Base-by-base conservation (phyloP, 345 rosid species). In the Rhizophora mangle region DNA sequence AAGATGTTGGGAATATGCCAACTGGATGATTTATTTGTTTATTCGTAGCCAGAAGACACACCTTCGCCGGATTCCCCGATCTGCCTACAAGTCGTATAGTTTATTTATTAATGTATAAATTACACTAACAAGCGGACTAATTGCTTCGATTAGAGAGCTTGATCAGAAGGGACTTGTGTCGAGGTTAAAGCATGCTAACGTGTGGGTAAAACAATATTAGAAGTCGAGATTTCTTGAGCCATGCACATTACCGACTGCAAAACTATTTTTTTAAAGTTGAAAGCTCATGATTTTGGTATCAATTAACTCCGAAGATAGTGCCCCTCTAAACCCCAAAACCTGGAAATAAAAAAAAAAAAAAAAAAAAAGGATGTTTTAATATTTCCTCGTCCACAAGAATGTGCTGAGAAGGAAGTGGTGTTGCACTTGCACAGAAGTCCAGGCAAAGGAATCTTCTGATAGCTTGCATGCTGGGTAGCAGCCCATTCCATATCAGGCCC, bases 1-100 rank as follows among this genome's bases (percentile, higher is more conserved):
- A 57, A 55, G 21, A 64, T 64, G 70, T 64, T 51, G 37, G 74
- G 78, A 64, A 69, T 64, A 69, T 69, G 78, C 70, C 73, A 58
- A 56, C 68, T 74, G 9, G 37, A 15, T 30, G 57, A 21, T 11
- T 31, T 46, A 39, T 63, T 37, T 13, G 8, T 39, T 20, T 26
- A 24, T 63, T 43, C 43, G 31, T 22, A 9, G 24, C 55, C 65
- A 68, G 1, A 10, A 58, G 73, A 68, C 73, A 68, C 29, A 26
- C 49, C 29, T 51, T 64, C 22, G 65, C 57, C 43, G 13, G 74
- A 75, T 75, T 57, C 74, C 74, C 78, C 71, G 53, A 73, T 51
- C 29, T 1, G n/a, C 70, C 69, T 64, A 69, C 70, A 69, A 26
- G 18, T 57, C 60, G 24, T 58, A 56, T 36, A 26, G 68, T 63